Percentiles rank a stretch among this genome's conserved stretches.
These are phyloP conservation scores for Perilla frutescens DNA, from an alignment of 257 asterid genomes.

Conservation along the genomic window DNA sequence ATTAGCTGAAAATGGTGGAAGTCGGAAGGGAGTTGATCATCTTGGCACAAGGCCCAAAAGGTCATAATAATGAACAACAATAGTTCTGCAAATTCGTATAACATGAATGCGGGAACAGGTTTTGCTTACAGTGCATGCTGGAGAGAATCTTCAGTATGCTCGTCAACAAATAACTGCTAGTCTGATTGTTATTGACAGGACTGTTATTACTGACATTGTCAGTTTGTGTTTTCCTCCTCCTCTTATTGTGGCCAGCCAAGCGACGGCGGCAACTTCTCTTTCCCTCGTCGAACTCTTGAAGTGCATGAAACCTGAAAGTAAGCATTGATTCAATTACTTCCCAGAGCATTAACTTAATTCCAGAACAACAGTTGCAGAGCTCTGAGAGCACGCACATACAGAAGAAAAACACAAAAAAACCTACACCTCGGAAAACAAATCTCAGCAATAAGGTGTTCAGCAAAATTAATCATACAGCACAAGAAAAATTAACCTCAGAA, in stretches of 20 bases:
- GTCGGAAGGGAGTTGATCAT: slow-evolving; percentile 32
- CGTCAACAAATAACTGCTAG: slow-evolving; percentile 69
- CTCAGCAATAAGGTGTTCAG: background rate
- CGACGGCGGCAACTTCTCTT: slow-evolving; percentile 84
- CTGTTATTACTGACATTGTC: slow-evolving; percentile 45
- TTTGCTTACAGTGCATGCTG: slow-evolving; percentile 71
- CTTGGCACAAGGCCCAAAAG: slow-evolving; percentile 23
- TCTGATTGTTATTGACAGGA: slow-evolving; percentile 57
- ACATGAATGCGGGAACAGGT: slow-evolving; percentile 22
- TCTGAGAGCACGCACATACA: background rate
- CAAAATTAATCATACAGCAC: background rate
- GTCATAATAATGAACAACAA: slow-evolving; percentile 12
- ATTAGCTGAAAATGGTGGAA: slow-evolving; percentile 57
- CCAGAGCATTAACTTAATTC: background rate
- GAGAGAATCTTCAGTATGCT: slow-evolving; percentile 76
- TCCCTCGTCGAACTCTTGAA: slow-evolving; percentile 88
- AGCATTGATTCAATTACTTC: background rate
- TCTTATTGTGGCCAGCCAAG: slow-evolving; percentile 79
- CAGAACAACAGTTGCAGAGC: background rate
- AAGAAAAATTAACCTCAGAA: background rate
- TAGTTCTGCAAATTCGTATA: slow-evolving; percentile 1
- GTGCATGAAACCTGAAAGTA: slow-evolving; percentile 71
- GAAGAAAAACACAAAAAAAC: background rate
- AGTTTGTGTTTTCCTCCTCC: slow-evolving; percentile 80
- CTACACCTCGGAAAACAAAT: background rate